phyloP scores from a whole-genome alignment of 2,329 filamentous ascomycete genomes.

The Nemania serpens region DNA sequence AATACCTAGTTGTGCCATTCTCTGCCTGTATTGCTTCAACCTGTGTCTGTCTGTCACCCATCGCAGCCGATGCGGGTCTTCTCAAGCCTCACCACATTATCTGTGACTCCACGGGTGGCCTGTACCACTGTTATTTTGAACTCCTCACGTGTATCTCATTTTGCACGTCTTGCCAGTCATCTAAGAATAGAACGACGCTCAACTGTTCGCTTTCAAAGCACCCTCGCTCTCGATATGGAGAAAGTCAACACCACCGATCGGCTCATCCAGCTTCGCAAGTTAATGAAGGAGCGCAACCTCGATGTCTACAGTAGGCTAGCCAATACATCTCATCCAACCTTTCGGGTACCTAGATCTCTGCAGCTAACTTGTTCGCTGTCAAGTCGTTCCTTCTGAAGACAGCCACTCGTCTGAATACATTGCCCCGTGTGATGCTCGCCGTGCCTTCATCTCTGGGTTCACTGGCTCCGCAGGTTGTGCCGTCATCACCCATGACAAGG shows the following conservation, averaged over 20 bases:
- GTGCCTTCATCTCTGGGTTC: slow-evolving; percentile 92
- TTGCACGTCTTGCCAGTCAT: slow-evolving; percentile 7
- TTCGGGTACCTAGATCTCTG: slow-evolving; percentile 7
- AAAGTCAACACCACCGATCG: slow-evolving; percentile 78
- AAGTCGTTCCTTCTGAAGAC: slow-evolving; percentile 96
- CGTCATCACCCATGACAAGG: slow-evolving; percentile 83
- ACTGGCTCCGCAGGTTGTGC: slow-evolving; percentile 93
- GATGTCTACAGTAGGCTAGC: slow-evolving; percentile 82
- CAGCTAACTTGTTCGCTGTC: slow-evolving; percentile 33
- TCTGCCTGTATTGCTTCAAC: not conserved
- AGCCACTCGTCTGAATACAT: slow-evolving; percentile 98
- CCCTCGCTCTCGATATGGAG: slow-evolving; percentile 62
- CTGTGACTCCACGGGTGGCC: slow-evolving; percentile 25
- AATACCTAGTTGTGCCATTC: not conserved
- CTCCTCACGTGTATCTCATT: slow-evolving; percentile 6
- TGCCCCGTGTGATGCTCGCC: slow-evolving; percentile 88
- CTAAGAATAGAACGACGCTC: slow-evolving; percentile 12
- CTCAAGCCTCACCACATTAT: slow-evolving; percentile 22
- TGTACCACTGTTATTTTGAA: slow-evolving; percentile 8
- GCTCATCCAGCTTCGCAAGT: slow-evolving; percentile 73
- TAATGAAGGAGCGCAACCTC: slow-evolving; percentile 86
- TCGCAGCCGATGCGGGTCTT: slow-evolving; percentile 31
- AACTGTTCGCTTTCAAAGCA: slow-evolving; percentile 30
- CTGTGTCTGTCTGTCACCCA: not conserved
- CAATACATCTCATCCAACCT: slow-evolving; percentile 29